Percentiles rank a stretch among this genome's conserved stretches.
phyloP scores from a whole-genome alignment of 805 yeast genomes.

The Barnettozyma wickerhamii region DNA sequence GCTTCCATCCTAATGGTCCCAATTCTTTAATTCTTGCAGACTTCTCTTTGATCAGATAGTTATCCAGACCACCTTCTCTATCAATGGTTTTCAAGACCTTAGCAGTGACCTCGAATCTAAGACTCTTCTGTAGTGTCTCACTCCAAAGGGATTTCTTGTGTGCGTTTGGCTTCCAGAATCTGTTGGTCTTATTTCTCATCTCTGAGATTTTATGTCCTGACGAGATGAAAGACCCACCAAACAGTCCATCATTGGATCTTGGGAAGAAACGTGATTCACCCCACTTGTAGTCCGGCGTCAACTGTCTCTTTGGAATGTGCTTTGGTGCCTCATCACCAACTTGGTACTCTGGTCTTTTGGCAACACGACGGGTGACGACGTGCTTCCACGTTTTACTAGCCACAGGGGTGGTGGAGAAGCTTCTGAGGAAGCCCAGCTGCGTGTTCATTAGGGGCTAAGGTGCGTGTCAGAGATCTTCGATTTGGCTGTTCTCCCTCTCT shows the following conservation, averaged over 20 bases:
- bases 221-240: conserved; percentile 81
- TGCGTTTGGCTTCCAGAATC: conserved; percentile 83
- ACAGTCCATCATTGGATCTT: conserved; percentile 82
- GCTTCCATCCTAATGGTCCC: conserved; percentile 89
- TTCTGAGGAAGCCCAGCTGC: conserved; percentile 18
- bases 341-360: conserved; percentile 37
- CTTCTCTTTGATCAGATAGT: conserved; percentile 80
- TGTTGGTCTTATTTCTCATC: conserved; percentile 62
- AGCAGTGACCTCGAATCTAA: conserved; percentile 60
- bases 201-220: conserved; percentile 79
- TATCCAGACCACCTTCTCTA: conserved; percentile 93
- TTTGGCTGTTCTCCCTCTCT: background rate
- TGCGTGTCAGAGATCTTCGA: background rate
- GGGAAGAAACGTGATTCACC: conserved; percentile 77
- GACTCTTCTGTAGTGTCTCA: conserved; percentile 58
- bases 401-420: conserved; percentile 15
- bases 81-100: conserved; percentile 82
- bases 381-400: conserved; percentile 34
- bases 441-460: conserved; percentile 9
- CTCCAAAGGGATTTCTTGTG: conserved; percentile 78
- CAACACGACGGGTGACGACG: conserved; percentile 45
- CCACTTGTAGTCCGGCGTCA: conserved; percentile 66
- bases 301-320: conserved; percentile 39
- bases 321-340: conserved; percentile 53
- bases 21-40: conserved; percentile 87